phyloP scores from a whole-genome alignment of 164 flowering plant species.

The Magnolia sinica region DNA sequence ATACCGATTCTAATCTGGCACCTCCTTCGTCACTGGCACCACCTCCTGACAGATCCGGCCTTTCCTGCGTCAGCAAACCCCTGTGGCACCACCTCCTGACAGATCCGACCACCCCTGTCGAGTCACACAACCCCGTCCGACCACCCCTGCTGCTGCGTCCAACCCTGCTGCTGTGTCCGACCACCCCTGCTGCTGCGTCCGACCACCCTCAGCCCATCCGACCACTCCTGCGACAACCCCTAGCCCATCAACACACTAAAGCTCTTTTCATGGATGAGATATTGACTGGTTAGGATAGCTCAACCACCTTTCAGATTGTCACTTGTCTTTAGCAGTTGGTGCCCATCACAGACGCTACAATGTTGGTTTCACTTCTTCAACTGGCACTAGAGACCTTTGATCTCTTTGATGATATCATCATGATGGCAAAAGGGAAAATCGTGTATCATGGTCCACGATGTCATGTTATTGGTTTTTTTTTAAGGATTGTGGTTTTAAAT shows the following conservation, averaged over 20 bases:
- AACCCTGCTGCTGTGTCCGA: no score
- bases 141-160: no score
- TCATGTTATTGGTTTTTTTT: conserved; percentile 33
- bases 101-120: no score
- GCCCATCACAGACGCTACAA: conserved; percentile 44
- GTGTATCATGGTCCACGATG: conserved; percentile 50
- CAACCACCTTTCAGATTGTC: conserved; percentile 53
- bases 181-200: no score
- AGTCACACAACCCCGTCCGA: no score
- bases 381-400: conserved; percentile 56
- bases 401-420: conserved; percentile 57
- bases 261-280: conserved; percentile 63
- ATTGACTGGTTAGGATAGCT: conserved; percentile 51
- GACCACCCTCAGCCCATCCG: no score
- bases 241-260: conserved; percentile 12
- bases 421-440: conserved; percentile 47
- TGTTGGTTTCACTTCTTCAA: conserved; percentile 52
- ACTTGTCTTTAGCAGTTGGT: conserved; percentile 41
- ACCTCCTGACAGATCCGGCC: no score
- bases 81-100: no score
- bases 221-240: no score
- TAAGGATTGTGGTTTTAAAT: conserved; percentile 45
- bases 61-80: no score
- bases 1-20: no score
- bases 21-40: no score